Evolutionary conservation across 176 grass and related monocot genomes (phyloP).

Genomic region (Triticum dicoccoides): DNA sequence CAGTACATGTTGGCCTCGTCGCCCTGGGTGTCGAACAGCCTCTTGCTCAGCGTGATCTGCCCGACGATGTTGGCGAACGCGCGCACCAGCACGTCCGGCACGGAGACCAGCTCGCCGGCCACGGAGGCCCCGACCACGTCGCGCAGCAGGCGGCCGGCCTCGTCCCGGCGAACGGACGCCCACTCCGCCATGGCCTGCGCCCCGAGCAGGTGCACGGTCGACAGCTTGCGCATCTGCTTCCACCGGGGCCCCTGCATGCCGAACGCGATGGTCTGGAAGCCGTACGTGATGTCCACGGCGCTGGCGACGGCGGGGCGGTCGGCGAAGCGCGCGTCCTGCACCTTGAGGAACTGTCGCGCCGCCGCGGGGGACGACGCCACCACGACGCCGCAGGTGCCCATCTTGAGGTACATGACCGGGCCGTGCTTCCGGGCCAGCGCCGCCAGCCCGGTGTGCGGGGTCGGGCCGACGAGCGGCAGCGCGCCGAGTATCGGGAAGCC

Average conservation of each 20-base stretch:
- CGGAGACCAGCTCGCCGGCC: slow-evolving; percentile 24
- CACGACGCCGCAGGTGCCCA: slow-evolving; percentile 30
- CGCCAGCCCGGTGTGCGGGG: slow-evolving; percentile 59
- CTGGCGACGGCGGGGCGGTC: slow-evolving; percentile 58
- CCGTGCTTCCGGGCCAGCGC: slow-evolving; percentile 47
- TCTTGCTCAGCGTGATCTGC: slow-evolving; percentile 65
- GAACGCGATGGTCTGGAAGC: slow-evolving; percentile 72
- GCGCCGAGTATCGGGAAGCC: slow-evolving; percentile 61
- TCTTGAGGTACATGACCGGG: slow-evolving; percentile 59
- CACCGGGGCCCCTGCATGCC: slow-evolving; percentile 49
- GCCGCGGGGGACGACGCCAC: slow-evolving; percentile 58
- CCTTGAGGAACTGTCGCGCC: slow-evolving; percentile 60
- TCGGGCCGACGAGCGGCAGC: slow-evolving; percentile 57
- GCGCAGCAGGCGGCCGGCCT: slow-evolving; percentile 27
- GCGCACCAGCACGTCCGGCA: slow-evolving; percentile 73
- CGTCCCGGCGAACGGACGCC: slow-evolving; percentile 54
- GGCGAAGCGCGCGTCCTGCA: slow-evolving; percentile 50
- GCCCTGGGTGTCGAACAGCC: slow-evolving; percentile 55
- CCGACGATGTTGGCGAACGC: slow-evolving; percentile 71
- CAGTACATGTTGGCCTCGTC: slow-evolving; percentile 34
- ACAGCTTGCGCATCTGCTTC: slow-evolving; percentile 79
- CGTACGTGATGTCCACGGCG: slow-evolving; percentile 66
- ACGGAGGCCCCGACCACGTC: slow-evolving; percentile 16
- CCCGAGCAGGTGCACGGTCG: slow-evolving; percentile 67
- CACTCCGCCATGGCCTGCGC: slow-evolving; percentile 56